Evolutionary conservation across 306 rosid species (phyloP), one percentile per base, ranked within the genome.

Genomic region (Neltuma alba): DNA sequence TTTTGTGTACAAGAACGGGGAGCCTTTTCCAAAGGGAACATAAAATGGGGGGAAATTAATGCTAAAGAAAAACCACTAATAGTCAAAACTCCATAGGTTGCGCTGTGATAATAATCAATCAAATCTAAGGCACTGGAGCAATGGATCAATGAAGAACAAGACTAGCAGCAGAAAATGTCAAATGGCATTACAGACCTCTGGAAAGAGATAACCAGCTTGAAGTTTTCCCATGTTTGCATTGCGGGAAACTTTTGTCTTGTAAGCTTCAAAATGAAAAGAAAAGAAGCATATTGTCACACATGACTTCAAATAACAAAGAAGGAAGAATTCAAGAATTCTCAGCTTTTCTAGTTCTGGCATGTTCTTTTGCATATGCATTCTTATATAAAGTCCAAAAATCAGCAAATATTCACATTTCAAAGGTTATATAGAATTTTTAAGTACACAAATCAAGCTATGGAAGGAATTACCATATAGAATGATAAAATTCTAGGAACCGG

Each of bases 151-250:
- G 40, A 31, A 11, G 54, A 52, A 52, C 27, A 70, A 67, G 13
- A 36, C 40, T 40, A 70, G 74, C 77, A 60, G 44, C 62, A 72
- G 54, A 83, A 42, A 47, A 70, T n/a, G 68, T 54, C 45, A 75
- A 70, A 80, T 55, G 81, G 28, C 69, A 88, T 37, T 7, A 75
- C 90, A 70, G 45, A 95, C 99, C 99, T 95, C 99, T 1, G 98
- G 99, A 52, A 95, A 95, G 68, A 95, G 99, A 89, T 95, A 93
- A 28, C 98, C 98, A 16, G 99, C 97, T 81, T 95, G 98, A 84
- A 95, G 98, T 79, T 95, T 95, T 28, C 88, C 89, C 55, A 95
- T 79, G 66, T 95, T 93, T 14, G 76, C 90, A 88, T 95, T 95
- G 81, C 98, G 92, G 71, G 90, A 80, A 80, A 95, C 98, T 81